phyloP scores from a whole-genome alignment of 495 filamentous ascomycete genomes.

The Penicillium arizonense region DNA sequence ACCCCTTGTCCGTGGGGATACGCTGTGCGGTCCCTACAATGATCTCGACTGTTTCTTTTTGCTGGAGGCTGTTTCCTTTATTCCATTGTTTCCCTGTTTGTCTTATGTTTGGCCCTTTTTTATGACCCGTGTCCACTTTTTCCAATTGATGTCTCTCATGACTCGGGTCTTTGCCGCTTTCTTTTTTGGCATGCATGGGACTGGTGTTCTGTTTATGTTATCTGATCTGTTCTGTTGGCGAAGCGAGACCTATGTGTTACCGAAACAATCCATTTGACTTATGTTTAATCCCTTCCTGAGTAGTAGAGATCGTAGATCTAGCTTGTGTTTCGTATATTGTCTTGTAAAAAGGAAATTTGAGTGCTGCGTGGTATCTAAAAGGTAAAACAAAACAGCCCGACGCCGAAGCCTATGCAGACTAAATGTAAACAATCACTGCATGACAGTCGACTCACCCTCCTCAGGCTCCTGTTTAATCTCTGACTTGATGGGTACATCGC shows the following conservation, averaged over 20 bases:
- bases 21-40: constrained; percentile 22
- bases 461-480: constrained; percentile 15
- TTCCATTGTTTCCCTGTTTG: constrained; percentile 23
- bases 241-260: constrained; percentile 33
- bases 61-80: constrained; percentile 19
- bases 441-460: constrained; percentile 13
- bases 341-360: not conserved
- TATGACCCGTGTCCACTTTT: constrained; percentile 19
- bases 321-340: not conserved
- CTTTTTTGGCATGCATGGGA: constrained; percentile 44
- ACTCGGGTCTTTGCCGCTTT: constrained; percentile 32
- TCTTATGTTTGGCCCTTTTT: constrained; percentile 20
- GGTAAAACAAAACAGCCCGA: not conserved
- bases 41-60: constrained; percentile 8
- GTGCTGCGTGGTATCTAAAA: constrained; percentile 18
- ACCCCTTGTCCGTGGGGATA: constrained; percentile 20
- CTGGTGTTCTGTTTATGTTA: constrained; percentile 41
- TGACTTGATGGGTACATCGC: constrained; percentile 17
- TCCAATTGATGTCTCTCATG: constrained; percentile 35
- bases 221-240: constrained; percentile 32
- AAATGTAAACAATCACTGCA: constrained; percentile 8
- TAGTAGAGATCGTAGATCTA: not conserved
- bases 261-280: constrained; percentile 24
- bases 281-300: constrained; percentile 9
- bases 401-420: not conserved